Evolutionary conservation across 2,329 filamentous ascomycete genomes (phyloP), one percentile per base, ranked within the genome.

Genomic region (Fusarium acutatum): DNA sequence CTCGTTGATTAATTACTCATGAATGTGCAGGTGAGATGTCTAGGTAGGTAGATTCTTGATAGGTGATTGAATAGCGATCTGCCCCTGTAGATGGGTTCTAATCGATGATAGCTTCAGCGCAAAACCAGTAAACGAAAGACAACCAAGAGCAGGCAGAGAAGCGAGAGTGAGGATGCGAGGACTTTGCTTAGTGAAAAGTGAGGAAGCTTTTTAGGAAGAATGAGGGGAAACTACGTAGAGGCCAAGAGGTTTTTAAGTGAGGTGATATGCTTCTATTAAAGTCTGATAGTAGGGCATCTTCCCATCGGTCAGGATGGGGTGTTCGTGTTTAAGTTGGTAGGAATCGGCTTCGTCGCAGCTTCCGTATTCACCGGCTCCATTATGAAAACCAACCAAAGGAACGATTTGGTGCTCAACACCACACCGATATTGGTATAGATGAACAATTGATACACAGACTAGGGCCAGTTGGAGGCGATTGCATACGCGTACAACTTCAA

Each of bases 121-220:
- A 72, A 66, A 50, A 73, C 47, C 35, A n/a, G n/a, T 64, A 41
- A 65, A 72, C 71, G 71, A 74, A 65, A 65, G 71, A 74, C 71
- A 53, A 69, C 46, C 41, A 65, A 56, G 52, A 53, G 49, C 22
- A 37, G 50, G 58, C 44, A 49, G 38, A 59, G 62, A 68, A 60
- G 43, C 52, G 67, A 73, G 67, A 47, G 58, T 34, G 44, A 69
- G 64, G 54, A 50, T 24, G 34, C 57, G 60, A 67, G 60, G 59
- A 43, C 46, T 52, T 60, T 74, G 62, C 43, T 57, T 47, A 41
- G 50, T 56, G 43, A 43, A 71, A 58, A 64, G 43, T 35, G 41
- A 54, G 62, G 54, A 63, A 52, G 62, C 47, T 47, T 56, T 53
- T 72, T 58, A 60, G 58, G 62, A 71, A 60, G 57, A 70, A 60